Base-by-base conservation (phyloP, 2,329 filamentous ascomycete species). In the Ascochyta pisi region DNA sequence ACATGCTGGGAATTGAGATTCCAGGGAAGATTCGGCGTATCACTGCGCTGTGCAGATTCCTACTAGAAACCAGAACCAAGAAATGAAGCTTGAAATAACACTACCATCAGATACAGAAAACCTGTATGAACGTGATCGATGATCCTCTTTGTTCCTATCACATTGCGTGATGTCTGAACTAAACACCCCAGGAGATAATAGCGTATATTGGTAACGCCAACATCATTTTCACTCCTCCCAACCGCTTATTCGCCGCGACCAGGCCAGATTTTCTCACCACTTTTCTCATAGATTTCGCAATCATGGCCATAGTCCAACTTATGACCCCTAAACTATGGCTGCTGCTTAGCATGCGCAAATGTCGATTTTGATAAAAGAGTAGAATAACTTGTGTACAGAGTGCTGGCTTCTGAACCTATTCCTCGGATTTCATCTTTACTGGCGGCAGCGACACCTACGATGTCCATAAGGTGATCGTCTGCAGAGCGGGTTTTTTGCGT, bases 381-480 rank as follows among this genome's bases (percentile, higher is more conserved):
- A 22, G 19, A n/a, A 29, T 50, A 10, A 50, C 22, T 13, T 1
- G 6, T 8, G 4, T 8, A 16, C 22, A 58, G 55, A 3, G 34
- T 50, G 8, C 39, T 54, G 13, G 15, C 23, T 3, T 52, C 56
- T 1, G 58, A 61, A 19, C 19, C 16, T 42, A 56, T 1, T 65
- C 57, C 46, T 62, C 54, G 2, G 66, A 65, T 44, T 47, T 67
- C 19, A 54, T 38, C 10, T 52, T 66, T 4, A 63, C 49, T 2
- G 64, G 64, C 31, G 16, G 16, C 1, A 8, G 12, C 2, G 56
- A 64, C 13, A 51, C 40, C 1, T 62, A 66, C 45, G 56, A 62
- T 6, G 62, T 67, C 4, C 65, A 67, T 27, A 67, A 66, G 44
- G 22, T 10, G 6, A 56, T 67, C 8, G 52, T 16, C 16, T 16